Base-by-base conservation (phyloP, 352 stramenopile species). In the Phytophthora palmivora region DNA sequence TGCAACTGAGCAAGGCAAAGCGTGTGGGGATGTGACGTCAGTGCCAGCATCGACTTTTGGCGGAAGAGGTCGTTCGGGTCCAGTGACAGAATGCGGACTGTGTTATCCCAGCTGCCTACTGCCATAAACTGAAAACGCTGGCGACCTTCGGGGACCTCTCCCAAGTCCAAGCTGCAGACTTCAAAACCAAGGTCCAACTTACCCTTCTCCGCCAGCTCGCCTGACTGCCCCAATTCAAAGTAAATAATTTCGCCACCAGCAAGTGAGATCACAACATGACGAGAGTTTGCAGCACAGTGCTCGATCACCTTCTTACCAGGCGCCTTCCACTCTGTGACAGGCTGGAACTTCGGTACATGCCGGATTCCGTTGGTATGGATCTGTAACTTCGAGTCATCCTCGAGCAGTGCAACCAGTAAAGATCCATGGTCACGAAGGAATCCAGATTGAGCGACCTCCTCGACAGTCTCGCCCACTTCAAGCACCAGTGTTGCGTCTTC, bases 401-500 rank as follows among this genome's bases (percentile, higher is more conserved):
- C 94, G 26, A 99, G 64, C 3, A 99, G 76, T 8, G 91, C 88
- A 46, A 98, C 97, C 16, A 98, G 79, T 32, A 99, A 84, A 5
- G 98, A 99, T 4, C 91, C 92, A 34, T 96, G 88, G 52, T 98
- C 97, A 12, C 89, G 92, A 21, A 98, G 59, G 64, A 99, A 99
- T 12, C 96, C 97, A 6, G 87, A 96, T 47, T 98, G 92, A 19
- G 89, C 94, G 19, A 99, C 96, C 79, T 99, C 96, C 76, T 99
- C 97, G 0, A 99, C 97, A 2, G 89, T 98, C 32, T 99, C 97
- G 14, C 97, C 97, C 37, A 99, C 95, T 52, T 92, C 88, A 8
- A 99, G 79, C 12, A 99, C 97, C 22, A 99, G 86, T 15, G 97
- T 99, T 36, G 97, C 97, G 67, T 99, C 98, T 61, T 97, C 95